Evolutionary conservation across 441 rosid species (phyloP), one percentile per base, ranked within the genome.

Genomic region (Kokia cookei): DNA sequence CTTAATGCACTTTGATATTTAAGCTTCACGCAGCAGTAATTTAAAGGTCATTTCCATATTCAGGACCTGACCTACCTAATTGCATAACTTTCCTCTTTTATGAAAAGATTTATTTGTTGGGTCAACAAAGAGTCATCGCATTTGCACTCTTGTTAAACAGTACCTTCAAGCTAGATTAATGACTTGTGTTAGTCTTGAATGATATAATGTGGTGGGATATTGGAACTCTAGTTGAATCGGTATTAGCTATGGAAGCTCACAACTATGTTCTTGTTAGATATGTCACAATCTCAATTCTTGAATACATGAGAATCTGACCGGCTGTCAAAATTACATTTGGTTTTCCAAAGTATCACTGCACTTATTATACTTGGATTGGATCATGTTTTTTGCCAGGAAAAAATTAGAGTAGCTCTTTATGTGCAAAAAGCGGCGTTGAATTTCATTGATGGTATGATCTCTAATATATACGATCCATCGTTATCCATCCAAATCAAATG

Each of bases 401-500:
- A 88, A 78, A 78, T 90, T 50, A 84, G 95, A 68, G 73, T 90
- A 59, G 93, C 95, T 19, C 88, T 90, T 43, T 90, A 79, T 47
- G 90, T 90, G 74, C 90, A 90, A 65, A 86, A 89, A 67, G 95
- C 95, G 15, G 95, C 93, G 22, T 77, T 90, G 70, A 88, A 87
- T 45, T 90, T 89, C 82, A 82, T 90, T 48, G 89, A 81, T 55
- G 91, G 95, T 87, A 85, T 35, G 82, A 64, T 67, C 65, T 53
- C 15, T 19, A 3, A 35, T 45, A 26, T 9, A 57, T 42, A 11
- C 8, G n/a, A 13, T 4, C 15, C 50, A 17, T 22, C 2, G 1
- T 72, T 61, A 24, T 59, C 65, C 40, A 72, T 61, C 48, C 15
- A 27, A 13, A 7, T 4, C 59, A 42, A 40, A 15, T 68, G 40